A percentile compares a stretch with the other conserved stretches of the same genome.
Evolutionary conservation across 192 early-diverging fungal species (phyloP).

Genomic region (Linnemannia hyalina): DNA sequence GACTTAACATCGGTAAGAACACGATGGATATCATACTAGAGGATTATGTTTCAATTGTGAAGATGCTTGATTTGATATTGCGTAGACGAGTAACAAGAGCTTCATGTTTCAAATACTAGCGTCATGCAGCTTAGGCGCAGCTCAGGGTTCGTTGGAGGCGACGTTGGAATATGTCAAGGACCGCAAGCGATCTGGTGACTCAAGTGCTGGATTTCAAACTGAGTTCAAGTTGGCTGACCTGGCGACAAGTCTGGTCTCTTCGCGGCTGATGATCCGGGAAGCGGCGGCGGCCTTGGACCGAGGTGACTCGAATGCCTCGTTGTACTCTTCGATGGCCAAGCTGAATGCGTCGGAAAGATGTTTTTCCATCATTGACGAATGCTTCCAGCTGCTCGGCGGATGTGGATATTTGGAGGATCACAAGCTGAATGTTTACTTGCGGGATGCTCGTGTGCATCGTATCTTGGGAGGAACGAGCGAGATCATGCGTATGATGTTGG

Average conservation of each 20-base stretch:
- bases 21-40: background rate
- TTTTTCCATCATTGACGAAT: slow-evolving; percentile 62
- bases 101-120: background rate
- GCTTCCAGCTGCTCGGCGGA: slow-evolving; percentile 67
- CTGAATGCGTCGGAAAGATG: slow-evolving; percentile 64
- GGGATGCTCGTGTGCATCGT: slow-evolving; percentile 68
- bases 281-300: slow-evolving; percentile 59
- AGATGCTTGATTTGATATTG: background rate
- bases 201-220: slow-evolving; percentile 50
- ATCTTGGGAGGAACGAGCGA: slow-evolving; percentile 73
- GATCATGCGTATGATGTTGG: slow-evolving; percentile 61
- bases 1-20: slow-evolving; percentile 64
- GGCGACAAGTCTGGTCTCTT: slow-evolving; percentile 60
- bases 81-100: background rate
- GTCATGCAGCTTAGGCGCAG: slow-evolving; percentile 69
- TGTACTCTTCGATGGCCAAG: slow-evolving; percentile 70
- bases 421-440: slow-evolving; percentile 66
- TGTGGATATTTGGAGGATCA: slow-evolving; percentile 73
- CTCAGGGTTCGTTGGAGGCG: slow-evolving; percentile 59
- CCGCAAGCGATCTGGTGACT: slow-evolving; percentile 62
- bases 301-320: slow-evolving; percentile 43
- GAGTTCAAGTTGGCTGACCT: slow-evolving; percentile 74
- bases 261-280: slow-evolving; percentile 63
- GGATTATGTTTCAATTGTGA: no score
- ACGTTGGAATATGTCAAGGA: slow-evolving; percentile 57